Evolutionary conservation across 257 asterid genomes (phyloP).

Genomic region (Rhazya stricta): DNA sequence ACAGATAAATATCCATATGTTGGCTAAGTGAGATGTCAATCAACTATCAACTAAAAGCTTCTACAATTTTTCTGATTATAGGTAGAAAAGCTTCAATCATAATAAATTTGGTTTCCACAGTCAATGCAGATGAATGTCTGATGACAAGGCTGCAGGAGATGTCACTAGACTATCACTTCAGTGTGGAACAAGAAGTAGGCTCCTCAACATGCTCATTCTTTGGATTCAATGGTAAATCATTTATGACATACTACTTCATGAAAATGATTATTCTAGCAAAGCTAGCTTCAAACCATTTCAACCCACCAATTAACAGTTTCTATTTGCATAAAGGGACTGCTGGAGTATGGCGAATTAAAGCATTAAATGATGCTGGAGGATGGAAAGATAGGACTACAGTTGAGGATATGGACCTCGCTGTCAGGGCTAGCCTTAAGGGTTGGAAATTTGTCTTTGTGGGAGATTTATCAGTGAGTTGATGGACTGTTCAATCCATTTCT

Average conservation of each 20-base stretch:
- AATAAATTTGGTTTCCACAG: constrained; percentile 30
- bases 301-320: constrained; percentile 9
- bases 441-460: constrained; percentile 72
- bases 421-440: constrained; percentile 70
- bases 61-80: background rate
- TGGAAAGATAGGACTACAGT: constrained; percentile 84
- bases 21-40: background rate
- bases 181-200: constrained; percentile 77
- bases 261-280: background rate
- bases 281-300: constrained; percentile 9
- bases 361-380: constrained; percentile 68
- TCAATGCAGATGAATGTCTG: constrained; percentile 67
- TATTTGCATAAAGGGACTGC: constrained; percentile 51
- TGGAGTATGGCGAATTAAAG: constrained; percentile 67
- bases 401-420: constrained; percentile 88
- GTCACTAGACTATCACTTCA: constrained; percentile 68
- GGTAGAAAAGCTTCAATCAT: background rate
- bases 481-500: constrained; percentile 8
- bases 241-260: background rate
- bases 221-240: constrained; percentile 54
- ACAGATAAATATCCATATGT: background rate
- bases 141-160: constrained; percentile 77
- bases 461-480: constrained; percentile 49
- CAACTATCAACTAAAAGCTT: background rate
- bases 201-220: constrained; percentile 69